These are phyloP conservation scores for Pseudogymnoascus sp. DNA, from an alignment of 2,329 filamentous ascomycete genomes.

Conservation along the genomic window DNA sequence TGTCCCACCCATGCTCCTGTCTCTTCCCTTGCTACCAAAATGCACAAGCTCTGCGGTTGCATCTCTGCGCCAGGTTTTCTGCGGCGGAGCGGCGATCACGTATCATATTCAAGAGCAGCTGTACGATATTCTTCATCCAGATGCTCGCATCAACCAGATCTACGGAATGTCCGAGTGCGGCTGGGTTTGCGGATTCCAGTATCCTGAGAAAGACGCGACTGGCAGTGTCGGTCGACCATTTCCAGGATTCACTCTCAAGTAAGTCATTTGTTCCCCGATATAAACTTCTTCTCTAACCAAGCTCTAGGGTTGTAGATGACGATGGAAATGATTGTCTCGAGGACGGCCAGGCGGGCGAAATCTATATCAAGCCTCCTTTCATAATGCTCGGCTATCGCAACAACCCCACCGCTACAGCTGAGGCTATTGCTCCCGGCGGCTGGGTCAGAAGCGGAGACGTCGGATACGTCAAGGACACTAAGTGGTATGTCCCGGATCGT, in stretches of 20 bases:
- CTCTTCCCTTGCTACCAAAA: conserved; percentile 35
- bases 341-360: conserved; percentile 27
- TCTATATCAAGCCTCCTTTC: conserved; percentile 21
- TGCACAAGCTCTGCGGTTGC: conserved; percentile 35
- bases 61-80: conserved; percentile 37
- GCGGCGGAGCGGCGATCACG: conserved; percentile 44
- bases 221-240: conserved; percentile 42
- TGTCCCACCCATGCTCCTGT: conserved; percentile 70
- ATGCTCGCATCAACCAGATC: conserved; percentile 39
- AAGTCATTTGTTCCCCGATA: not conserved
- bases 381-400: conserved; percentile 33
- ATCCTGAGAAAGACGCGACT: conserved; percentile 30
- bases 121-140: conserved; percentile 33
- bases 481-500: conserved; percentile 37
- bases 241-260: conserved; percentile 31
- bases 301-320: conserved; percentile 22
- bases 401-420: conserved; percentile 26
- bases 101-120: conserved; percentile 34
- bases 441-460: conserved; percentile 39
- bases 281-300: not conserved
- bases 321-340: conserved; percentile 21
- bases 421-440: conserved; percentile 23
- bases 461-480: conserved; percentile 33
- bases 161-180: conserved; percentile 52
- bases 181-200: conserved; percentile 34